phyloP scores from a whole-genome alignment of 2,329 filamentous ascomycete species.

The Eurotiales sp. region DNA sequence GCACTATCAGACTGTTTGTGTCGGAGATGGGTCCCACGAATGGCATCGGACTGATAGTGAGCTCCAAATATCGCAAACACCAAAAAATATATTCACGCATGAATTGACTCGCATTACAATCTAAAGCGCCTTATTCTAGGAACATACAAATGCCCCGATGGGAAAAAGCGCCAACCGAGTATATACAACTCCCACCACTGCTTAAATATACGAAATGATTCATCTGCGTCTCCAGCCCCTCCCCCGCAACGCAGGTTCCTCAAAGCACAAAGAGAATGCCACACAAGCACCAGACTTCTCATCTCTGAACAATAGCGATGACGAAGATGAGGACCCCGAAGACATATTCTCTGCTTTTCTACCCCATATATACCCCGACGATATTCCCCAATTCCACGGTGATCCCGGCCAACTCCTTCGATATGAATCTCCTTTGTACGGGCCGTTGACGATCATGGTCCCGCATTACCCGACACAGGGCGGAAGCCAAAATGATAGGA shows the following conservation, averaged over 20 bases:
- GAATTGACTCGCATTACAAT: no score
- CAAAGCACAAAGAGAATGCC: neutral
- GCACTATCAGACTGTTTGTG: no score
- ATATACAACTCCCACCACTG: no score
- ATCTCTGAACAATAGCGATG: neutral
- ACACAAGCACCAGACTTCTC: neutral
- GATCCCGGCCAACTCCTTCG: constrained; percentile 48
- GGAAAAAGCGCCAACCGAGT: no score
- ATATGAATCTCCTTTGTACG: constrained; percentile 45
- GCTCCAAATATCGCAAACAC: no score
- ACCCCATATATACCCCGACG: constrained; percentile 54
- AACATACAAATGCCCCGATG: no score
- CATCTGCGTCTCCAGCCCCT: constrained; percentile 29
- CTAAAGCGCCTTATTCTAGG: no score
- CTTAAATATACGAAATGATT: constrained; percentile 22
- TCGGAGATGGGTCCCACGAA: no score
- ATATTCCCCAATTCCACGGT: constrained; percentile 53
- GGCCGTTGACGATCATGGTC: constrained; percentile 38
- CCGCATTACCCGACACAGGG: constrained; percentile 41
- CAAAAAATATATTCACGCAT: no score
- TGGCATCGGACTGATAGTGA: no score
- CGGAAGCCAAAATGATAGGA: constrained; percentile 18
- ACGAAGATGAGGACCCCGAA: constrained; percentile 36
- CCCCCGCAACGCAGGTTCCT: constrained; percentile 20
- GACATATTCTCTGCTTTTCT: constrained; percentile 55